Percentiles rank a stretch among this genome's conserved stretches.
Conservation (phyloP, 2,329 filamentous ascomycete genomes). For the Penicillium sp. region DNA sequence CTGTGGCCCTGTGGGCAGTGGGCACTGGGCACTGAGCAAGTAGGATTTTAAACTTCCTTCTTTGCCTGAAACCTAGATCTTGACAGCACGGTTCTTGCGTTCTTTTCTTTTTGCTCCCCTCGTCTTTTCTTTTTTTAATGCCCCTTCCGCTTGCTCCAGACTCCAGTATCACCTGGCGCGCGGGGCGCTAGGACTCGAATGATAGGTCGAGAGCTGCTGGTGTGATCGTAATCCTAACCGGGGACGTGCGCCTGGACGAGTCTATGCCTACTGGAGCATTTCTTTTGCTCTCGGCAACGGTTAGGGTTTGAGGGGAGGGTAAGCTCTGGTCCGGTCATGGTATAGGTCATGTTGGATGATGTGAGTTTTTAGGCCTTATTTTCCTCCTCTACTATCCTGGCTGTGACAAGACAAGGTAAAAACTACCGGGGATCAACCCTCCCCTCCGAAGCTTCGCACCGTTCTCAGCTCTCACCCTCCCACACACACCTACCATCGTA, state of each 20-base stretch:
- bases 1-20: neutral
- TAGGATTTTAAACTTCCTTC: slow-evolving; percentile 2
- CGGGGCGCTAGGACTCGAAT: neutral
- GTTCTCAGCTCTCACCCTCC: neutral
- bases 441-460: neutral
- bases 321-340: neutral
- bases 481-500: neutral
- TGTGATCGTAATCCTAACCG: neutral
- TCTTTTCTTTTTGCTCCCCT: neutral
- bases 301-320: neutral
- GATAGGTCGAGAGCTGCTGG: neutral
- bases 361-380: slow-evolving; percentile 2
- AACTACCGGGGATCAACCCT: neutral
- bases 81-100: slow-evolving; percentile 3
- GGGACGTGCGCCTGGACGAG: neutral
- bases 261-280: neutral
- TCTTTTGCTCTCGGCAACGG: neutral
- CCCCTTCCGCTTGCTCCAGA: neutral
- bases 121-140: neutral
- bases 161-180: slow-evolving; percentile 6
- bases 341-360: slow-evolving; percentile 6
- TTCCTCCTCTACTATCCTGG: neutral
- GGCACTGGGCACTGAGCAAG: neutral
- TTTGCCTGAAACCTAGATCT: neutral
- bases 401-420: neutral